Evolutionary conservation across 202 grass and related monocot genomes (phyloP), one percentile per base, ranked within the genome.

Genomic region (Carex arenaria): DNA sequence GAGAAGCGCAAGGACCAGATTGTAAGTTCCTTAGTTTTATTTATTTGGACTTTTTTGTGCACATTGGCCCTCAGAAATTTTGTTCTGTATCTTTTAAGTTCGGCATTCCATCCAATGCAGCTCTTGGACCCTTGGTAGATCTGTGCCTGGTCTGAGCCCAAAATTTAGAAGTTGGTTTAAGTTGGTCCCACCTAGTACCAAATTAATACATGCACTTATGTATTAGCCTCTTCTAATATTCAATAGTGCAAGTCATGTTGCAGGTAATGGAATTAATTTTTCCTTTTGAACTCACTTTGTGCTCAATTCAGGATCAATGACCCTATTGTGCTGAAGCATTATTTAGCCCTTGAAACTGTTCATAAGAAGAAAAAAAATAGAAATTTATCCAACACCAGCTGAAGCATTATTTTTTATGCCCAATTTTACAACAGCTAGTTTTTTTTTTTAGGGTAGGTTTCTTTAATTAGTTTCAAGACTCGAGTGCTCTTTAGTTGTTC

Each of bases 1-100:
- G 95, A 98, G 81, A 98, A 98, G 85, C 82, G 92, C 47, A 89
- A 90, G 3, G 93, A 98, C 84, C 91, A 98, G 87, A 72, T 98
- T 81, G 95, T 95, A 87, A 92, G 95, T 90, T 61, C 3, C 53
- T 78, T 38, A 36, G 20, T 14, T 28, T 47, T 26, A 26, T 26
- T 26, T 77, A 57, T 77, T 45, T 77, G 15, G 26, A 77, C 26
- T 8, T 36, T 36, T 77, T 0, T 76, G 51, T 55, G 72, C 26
- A 54, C 7, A 36, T 23, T 19, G 22, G n/a, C 68, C 9, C 10
- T 38, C 7, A 28, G 26, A 32, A 77, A 36, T 57, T 53, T 55
- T 56, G 7, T 76, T 32, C 11, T 36, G 28, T 77, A 76, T 55
- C 7, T 14, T 59, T 57, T 30, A 59, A 32, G 15, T 77, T 55